phyloP scores from a whole-genome alignment of 495 filamentous ascomycete genomes.

The Talaromyces liani region DNA sequence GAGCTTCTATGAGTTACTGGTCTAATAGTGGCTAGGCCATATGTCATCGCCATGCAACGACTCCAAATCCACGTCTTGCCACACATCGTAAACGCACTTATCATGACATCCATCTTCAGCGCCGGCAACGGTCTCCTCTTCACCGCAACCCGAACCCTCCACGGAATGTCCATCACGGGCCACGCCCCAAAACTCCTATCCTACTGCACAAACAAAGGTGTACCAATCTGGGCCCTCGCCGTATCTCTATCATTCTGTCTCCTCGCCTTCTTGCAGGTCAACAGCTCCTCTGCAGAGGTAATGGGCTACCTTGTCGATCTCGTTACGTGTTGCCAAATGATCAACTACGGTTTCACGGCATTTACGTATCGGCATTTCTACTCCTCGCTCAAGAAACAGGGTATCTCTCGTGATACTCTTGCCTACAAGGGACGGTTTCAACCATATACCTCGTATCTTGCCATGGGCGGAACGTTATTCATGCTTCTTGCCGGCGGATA shows the following conservation, averaged over 20 bases:
- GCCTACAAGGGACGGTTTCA: conserved; percentile 26
- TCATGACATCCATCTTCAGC: conserved; percentile 42
- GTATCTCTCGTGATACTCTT: conserved; percentile 21
- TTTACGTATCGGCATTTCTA: conserved; percentile 44
- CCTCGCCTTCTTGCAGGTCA: conserved; percentile 26
- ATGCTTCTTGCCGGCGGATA: conserved; percentile 25
- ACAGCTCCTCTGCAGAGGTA: conserved; percentile 17
- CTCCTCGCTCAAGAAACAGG: conserved; percentile 22
- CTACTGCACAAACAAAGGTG: conserved; percentile 31
- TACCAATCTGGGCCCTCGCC: conserved; percentile 35
- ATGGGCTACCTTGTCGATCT: conserved; percentile 24
- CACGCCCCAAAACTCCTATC: conserved; percentile 35
- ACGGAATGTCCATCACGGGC: conserved; percentile 37
- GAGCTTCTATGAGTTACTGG: background rate
- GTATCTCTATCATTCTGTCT: conserved; percentile 33
- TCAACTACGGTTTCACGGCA: conserved; percentile 38
- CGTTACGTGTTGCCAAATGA: conserved; percentile 25
- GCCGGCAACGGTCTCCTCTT: conserved; percentile 43
- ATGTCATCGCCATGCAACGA: conserved; percentile 44
- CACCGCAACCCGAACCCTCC: conserved; percentile 32
- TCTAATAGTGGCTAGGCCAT: conserved; percentile 37
- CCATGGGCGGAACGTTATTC: conserved; percentile 22
- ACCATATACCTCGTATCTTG: conserved; percentile 26
- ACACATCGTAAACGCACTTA: conserved; percentile 37
- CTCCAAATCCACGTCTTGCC: conserved; percentile 36